Conservation (phyloP, 2,329 filamentous ascomycete species). For the Helotiales sp. region DNA sequence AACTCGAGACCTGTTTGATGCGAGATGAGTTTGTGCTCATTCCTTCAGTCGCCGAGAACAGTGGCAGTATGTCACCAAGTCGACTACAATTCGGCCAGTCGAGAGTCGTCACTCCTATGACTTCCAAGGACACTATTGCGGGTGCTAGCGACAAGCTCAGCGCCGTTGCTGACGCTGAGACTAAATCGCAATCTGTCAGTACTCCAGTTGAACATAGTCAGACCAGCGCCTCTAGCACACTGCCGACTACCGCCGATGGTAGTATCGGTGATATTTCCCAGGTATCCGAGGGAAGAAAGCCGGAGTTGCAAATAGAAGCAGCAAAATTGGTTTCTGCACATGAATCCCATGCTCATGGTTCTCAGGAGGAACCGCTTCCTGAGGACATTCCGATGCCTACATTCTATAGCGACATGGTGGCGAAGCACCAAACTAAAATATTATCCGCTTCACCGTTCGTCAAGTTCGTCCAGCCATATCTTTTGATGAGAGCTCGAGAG, state of each 20-base stretch:
- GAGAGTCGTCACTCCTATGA: slow-evolving; percentile 1
- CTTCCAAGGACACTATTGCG: slow-evolving; percentile 19
- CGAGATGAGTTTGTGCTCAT: slow-evolving; percentile 88
- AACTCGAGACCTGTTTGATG: slow-evolving; percentile 91
- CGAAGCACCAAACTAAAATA: slow-evolving; percentile 89
- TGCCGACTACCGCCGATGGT: neutral
- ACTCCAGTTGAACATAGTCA: neutral
- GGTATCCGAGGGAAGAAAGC: slow-evolving; percentile 4
- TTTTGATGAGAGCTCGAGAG: slow-evolving; percentile 88
- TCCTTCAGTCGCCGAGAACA: slow-evolving; percentile 59
- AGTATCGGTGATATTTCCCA: slow-evolving; percentile 17
- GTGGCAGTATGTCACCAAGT: slow-evolving; percentile 40
- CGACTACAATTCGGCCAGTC: slow-evolving; percentile 27
- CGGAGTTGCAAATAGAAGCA: slow-evolving; percentile 8
- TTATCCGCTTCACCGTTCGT: slow-evolving; percentile 95
- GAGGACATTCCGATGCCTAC: slow-evolving; percentile 84
- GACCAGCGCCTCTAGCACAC: neutral
- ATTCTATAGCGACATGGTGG: slow-evolving; percentile 93
- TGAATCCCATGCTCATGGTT: slow-evolving; percentile 40
- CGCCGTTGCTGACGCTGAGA: slow-evolving; percentile 19
- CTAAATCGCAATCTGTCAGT: slow-evolving; percentile 4
- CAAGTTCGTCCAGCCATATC: slow-evolving; percentile 89
- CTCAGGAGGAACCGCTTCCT: slow-evolving; percentile 58
- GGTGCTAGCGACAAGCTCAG: slow-evolving; percentile 30
- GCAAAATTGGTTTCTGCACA: slow-evolving; percentile 35